These are phyloP conservation scores for Zygosaccharomyces pseudobailii DNA, from an alignment of 1,139 yeast genomes.

Conservation along the genomic window DNA sequence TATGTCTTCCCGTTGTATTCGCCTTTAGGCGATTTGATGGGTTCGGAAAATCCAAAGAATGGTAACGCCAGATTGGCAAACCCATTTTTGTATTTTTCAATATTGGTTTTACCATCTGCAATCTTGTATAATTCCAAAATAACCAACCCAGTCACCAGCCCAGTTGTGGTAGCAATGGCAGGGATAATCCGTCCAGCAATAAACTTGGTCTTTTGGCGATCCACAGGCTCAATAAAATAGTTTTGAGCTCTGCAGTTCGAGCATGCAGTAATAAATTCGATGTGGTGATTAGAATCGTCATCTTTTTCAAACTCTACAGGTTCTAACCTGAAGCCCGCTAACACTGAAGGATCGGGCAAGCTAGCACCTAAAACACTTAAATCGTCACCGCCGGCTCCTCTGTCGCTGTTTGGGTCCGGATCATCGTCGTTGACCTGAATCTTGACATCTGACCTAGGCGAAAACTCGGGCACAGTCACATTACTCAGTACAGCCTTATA, in stretches of 20 bases:
- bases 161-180: conserved; percentile 98
- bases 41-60: conserved; percentile 95
- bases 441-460: conserved; percentile 68
- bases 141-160: conserved; percentile 90
- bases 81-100: conserved; percentile 92
- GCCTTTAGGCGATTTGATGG: conserved; percentile 77
- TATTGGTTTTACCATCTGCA: conserved; percentile 61
- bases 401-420: conserved; percentile 70
- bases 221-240: conserved; percentile 78
- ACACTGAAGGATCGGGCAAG: conserved; percentile 81
- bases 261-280: conserved; percentile 94
- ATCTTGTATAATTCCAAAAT: conserved; percentile 90
- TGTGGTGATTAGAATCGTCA: conserved; percentile 94
- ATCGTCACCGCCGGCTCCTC: conserved; percentile 53
- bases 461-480: conserved; percentile 58
- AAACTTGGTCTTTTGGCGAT: conserved; percentile 69
- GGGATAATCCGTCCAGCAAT: conserved; percentile 97
- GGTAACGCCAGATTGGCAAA: conserved; percentile 92
- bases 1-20: conserved; percentile 75
- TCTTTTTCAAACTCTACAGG: conserved; percentile 97
- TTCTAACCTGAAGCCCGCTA: conserved; percentile 79
- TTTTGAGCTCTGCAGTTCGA: conserved; percentile 93
- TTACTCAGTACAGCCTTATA: conserved; percentile 48
- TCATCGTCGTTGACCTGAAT: conserved; percentile 89
- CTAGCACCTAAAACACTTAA: conserved; percentile 58